Base-by-base conservation (phyloP, 768 basidiomycete species). In the Hygrophoropsis aurantiaca region DNA sequence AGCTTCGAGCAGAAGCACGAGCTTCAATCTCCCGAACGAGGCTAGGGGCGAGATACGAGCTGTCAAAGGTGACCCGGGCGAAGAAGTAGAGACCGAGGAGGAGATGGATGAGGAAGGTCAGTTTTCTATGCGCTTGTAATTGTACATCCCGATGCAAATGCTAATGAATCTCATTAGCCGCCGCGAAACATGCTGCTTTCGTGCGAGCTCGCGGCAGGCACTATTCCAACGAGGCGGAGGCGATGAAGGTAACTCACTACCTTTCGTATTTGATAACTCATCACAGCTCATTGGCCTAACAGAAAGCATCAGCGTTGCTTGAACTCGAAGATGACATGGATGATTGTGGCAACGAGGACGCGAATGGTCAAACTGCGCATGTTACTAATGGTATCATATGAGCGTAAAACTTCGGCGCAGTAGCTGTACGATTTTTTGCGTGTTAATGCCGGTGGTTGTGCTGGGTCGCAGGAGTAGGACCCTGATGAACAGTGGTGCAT, bases 61-160 rank as follows among this genome's bases (percentile, higher is more conserved):
- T 46, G 71, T 77, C 44, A 44, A 58, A 18, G 54, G 52, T 50
- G 67, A 71, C 24, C 62, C 69, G 0, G 78, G 71, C 2, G 75
- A 80, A 25, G 80, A 85, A 53, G 69, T 75, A 6, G 87, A 90
- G 57, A 72, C 77, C 47, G 82, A 79, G 4, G 88, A 92, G 51
- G 89, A 90, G 61, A 87, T 92, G 88, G 88, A 92, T 56, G 88
- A 87, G 69, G 92, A 94, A 70, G 78, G 91, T 90, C 50, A 55
- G 83, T 73, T 23, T 6, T 21, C 23, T 24, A 24, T 24, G 35
- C 32, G 34, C 40, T 9, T 19, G 18, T 6, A 19, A 4, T 35
- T 32, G n/a, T 40, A 21, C n/a, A 8, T 40, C 34, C 25, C n/a
- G 24, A 36, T 42, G 34, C 16, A 13, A 30, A 49, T 42, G 52